These are phyloP conservation scores for Leishmania arabica DNA, from an alignment of 208 protist genomes.

Conservation along the genomic window DNA sequence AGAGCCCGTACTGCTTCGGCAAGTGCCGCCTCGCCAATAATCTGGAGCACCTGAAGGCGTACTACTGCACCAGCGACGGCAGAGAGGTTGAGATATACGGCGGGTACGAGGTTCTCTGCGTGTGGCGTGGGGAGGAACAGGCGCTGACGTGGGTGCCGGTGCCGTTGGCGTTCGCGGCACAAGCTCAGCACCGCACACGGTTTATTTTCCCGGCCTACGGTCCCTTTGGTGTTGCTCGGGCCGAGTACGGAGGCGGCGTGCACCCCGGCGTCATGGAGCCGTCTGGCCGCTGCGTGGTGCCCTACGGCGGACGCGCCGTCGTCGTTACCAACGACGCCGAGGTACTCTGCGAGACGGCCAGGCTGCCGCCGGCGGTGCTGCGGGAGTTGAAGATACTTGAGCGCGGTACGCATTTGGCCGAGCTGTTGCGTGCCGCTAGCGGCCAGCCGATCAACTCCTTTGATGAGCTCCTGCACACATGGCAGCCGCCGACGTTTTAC, in stretches of 20 bases:
- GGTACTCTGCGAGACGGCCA: conserved; percentile 46
- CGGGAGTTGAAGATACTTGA: conserved; percentile 15
- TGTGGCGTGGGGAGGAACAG: conserved; percentile 19
- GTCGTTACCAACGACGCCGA: conserved; percentile 39
- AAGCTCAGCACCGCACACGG: neutral
- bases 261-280: conserved; percentile 50
- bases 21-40: conserved; percentile 44
- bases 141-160: conserved; percentile 41
- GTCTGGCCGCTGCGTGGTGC: conserved; percentile 54
- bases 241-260: conserved; percentile 34
- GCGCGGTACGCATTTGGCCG: conserved; percentile 21
- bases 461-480: conserved; percentile 28
- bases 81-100: conserved; percentile 31
- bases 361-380: conserved; percentile 30
- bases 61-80: conserved; percentile 37
- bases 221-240: conserved; percentile 43
- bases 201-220: conserved; percentile 32
- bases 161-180: conserved; percentile 14
- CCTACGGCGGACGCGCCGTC: conserved; percentile 49
- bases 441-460: conserved; percentile 43
- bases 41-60: conserved; percentile 35
- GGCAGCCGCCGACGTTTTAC: conserved; percentile 23
- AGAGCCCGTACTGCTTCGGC: conserved; percentile 34
- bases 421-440: conserved; percentile 20
- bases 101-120: conserved; percentile 52